Base-by-base conservation (phyloP, 257 asterid species). In the Capsicum pubescens region DNA sequence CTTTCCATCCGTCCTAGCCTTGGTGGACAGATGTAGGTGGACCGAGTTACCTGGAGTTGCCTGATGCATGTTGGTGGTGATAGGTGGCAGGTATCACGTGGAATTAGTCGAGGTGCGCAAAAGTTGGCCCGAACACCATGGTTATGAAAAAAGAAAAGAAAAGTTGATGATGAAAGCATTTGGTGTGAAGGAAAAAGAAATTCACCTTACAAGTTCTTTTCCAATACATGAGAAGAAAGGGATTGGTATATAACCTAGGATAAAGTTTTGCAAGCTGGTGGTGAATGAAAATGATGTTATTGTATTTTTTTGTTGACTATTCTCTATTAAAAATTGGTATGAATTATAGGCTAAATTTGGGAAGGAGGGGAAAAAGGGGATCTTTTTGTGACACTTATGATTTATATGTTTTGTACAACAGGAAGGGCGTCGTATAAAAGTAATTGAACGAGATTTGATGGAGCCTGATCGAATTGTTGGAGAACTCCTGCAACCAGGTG, bases 401-500 rank as follows among this genome's bases (percentile, higher is more conserved):
- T 54, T 39, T 67, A 19, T 61, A 82, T 68, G 32, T 17, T 82
- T 85, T 56, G 84, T 69, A 71, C 81, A 87, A 66, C 84, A 95
- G 98, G 98, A 95, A 17, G 98, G 98, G 76, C 90, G 99, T 59
- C 88, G 92, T 58, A 95, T 94, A 63, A 89, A 83, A 79, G 97
- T 95, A 74, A 92, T 95, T 50, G 99, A 95, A 87, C 91, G 99
- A 86, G 98, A 95, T 83, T 91, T 94, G 89, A 82, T 92, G 6
- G 98, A 95, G 89, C 98, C 98, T 9, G 97, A 94, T 83, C 88
- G 99, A 77, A 95, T 95, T 83, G 99, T 95, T 5, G 99, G 99
- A 87, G 99, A 95, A 86, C 92, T 95, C 66, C 89, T 95, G 19
- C 99, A 95, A 86, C 99, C 99, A 2, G 98, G 98, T 77, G 98